Percentiles rank a stretch among this genome's conserved stretches.
phyloP scores from a whole-genome alignment of 805 yeast genomes.

The Saccharomycopsis fibuligera region DNA sequence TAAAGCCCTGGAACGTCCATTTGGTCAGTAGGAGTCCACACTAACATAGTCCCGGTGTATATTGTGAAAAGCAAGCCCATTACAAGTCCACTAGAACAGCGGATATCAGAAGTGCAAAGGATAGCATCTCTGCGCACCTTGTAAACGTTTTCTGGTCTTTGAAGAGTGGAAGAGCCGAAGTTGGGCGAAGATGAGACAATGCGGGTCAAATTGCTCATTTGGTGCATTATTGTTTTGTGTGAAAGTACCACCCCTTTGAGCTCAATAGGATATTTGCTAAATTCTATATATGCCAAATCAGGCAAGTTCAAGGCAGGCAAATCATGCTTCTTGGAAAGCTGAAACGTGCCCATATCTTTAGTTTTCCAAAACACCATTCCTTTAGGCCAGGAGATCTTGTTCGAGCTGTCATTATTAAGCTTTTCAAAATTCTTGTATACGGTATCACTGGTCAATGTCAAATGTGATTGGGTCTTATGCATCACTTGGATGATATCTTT shows the following conservation, averaged over 20 bases:
- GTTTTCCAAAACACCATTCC: slow-evolving; percentile 77
- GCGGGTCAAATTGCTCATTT: slow-evolving; percentile 69
- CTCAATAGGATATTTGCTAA: slow-evolving; percentile 80
- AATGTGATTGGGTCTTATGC: slow-evolving; percentile 65
- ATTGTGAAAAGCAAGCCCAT: slow-evolving; percentile 75
- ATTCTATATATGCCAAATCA: slow-evolving; percentile 90
- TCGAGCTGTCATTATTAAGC: slow-evolving; percentile 37
- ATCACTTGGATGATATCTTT: slow-evolving; percentile 68
- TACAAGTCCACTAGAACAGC: slow-evolving; percentile 74
- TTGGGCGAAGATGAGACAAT: slow-evolving; percentile 59
- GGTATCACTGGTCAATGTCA: slow-evolving; percentile 74
- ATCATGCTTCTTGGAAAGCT: slow-evolving; percentile 47
- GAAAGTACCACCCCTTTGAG: slow-evolving; percentile 89
- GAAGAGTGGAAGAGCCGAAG: slow-evolving; percentile 5
- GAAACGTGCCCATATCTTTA: slow-evolving; percentile 74
- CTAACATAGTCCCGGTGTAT: slow-evolving; percentile 73
- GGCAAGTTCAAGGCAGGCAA: slow-evolving; percentile 66
- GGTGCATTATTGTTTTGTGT: slow-evolving; percentile 82
- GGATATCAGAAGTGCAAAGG: slow-evolving; percentile 54
- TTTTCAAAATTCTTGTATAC: slow-evolving; percentile 72
- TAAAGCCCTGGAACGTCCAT: slow-evolving; percentile 80
- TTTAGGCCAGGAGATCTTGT: slow-evolving; percentile 61
- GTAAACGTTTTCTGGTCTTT: slow-evolving; percentile 34
- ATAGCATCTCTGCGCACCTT: slow-evolving; percentile 54
- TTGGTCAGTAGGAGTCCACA: slow-evolving; percentile 71